Conservation (phyloP, 306 rosid genomes). For the Cucurbita pepo region DNA sequence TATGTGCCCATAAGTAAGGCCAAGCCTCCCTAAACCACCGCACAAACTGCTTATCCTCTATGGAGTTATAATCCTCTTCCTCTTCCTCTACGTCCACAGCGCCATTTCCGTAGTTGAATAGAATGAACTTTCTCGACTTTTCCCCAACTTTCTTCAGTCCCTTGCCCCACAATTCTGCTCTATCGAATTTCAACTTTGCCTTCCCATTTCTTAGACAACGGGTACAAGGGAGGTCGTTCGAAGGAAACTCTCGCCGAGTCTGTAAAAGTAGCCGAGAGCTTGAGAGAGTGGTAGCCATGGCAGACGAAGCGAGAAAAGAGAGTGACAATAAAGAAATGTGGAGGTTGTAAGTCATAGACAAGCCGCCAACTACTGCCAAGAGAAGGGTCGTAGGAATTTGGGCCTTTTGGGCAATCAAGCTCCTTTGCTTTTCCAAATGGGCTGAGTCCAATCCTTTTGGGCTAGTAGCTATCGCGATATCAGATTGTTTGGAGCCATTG, state of each 20-base stretch:
- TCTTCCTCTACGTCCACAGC: conserved; percentile 18
- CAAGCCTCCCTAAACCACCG: conserved; percentile 85
- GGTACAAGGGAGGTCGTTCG: not conserved
- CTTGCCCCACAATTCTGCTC: not conserved
- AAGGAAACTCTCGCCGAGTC: conserved; percentile 3
- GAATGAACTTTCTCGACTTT: conserved; percentile 8
- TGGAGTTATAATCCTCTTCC: conserved; percentile 27
- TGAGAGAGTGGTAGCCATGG: conserved; percentile 29
- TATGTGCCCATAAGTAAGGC: conserved; percentile 84
- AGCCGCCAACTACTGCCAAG: not conserved
- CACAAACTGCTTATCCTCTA: conserved; percentile 75
- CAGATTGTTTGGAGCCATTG: not conserved
- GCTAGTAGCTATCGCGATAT: not conserved
- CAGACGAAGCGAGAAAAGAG: not conserved
- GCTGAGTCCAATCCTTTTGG: not conserved
- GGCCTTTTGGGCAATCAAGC: not conserved
- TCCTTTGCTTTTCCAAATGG: no score
- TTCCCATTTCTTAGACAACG: conserved; percentile 2
- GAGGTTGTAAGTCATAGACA: not conserved
- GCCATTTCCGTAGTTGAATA: conserved; percentile 10
- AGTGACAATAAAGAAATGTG: not conserved
- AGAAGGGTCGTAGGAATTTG: not conserved
- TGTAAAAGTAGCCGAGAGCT: conserved; percentile 10
- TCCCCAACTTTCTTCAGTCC: conserved; percentile 5
- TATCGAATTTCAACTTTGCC: not conserved